A percentile compares a stretch with the other conserved stretches of the same genome.
phyloP scores from a whole-genome alignment of 768 basidiomycete genomes.

The Suillus tomentosus region DNA sequence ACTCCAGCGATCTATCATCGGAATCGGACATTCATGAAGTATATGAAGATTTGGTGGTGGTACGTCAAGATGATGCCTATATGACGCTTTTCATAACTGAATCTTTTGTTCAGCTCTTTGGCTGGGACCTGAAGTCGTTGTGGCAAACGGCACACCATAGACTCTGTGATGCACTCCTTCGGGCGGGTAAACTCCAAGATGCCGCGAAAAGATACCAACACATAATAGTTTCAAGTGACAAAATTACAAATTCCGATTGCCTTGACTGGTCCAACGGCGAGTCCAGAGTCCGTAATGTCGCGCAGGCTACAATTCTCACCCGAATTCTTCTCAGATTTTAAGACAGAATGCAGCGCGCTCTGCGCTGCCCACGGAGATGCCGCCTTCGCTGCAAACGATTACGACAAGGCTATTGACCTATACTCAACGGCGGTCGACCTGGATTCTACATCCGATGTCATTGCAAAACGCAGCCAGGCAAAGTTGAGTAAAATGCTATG shows the following conservation, averaged over 20 bases:
- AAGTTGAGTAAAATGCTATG: neutral
- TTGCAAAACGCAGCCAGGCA: neutral
- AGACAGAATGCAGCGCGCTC: neutral
- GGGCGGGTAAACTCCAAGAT: neutral
- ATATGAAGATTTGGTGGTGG: neutral
- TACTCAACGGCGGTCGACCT: neutral
- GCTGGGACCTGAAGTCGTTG: neutral
- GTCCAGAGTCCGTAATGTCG: neutral
- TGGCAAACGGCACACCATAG: neutral
- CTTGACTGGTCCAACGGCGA: neutral
- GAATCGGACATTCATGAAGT: neutral
- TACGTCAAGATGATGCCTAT: too few species aligned
- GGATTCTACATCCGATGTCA: neutral
- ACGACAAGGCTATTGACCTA: neutral
- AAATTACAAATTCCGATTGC: neutral
- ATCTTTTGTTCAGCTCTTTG: neutral
- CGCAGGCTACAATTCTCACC: neutral
- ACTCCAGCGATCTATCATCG: rapidly evolving
- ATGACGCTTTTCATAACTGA: neutral
- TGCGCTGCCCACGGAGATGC: neutral
- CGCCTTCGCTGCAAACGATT: neutral
- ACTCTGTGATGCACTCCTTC: neutral
- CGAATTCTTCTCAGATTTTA: neutral
- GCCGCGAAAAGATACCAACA: neutral
- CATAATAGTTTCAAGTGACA: neutral